Evolutionary conservation across 768 basidiomycete genomes (phyloP).

Genomic region (Hirschioporus abietinus): DNA sequence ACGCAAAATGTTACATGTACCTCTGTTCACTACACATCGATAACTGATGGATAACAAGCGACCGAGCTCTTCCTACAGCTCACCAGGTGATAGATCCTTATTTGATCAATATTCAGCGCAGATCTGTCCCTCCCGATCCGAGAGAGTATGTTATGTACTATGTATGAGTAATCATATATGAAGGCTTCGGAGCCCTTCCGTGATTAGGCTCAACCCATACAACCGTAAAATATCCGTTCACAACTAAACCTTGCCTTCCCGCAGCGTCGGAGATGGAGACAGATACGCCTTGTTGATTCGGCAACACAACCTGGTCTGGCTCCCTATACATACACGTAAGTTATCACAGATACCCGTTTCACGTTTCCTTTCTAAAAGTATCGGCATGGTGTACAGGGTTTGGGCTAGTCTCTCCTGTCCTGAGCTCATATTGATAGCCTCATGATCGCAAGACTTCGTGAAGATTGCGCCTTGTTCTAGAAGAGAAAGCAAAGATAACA

Average conservation of each 20-base stretch:
- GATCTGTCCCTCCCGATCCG: background rate
- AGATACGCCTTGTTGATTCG: background rate
- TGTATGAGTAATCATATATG: background rate
- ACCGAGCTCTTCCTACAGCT: background rate
- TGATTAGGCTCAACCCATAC: background rate
- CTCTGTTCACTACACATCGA: background rate
- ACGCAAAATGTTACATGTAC: background rate
- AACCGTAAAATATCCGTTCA: constrained; percentile 1
- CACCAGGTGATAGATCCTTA: background rate
- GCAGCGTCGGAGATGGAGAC: background rate
- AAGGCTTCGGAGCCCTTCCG: background rate
- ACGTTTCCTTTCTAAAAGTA: background rate
- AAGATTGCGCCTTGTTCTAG: background rate
- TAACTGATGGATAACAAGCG: background rate
- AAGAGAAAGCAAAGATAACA: background rate
- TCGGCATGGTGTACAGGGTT: background rate
- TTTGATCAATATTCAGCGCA: background rate
- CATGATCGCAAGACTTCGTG: background rate
- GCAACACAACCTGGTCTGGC: background rate
- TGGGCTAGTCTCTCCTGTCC: background rate
- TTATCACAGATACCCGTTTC: background rate
- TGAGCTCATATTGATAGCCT: background rate
- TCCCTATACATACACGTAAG: background rate
- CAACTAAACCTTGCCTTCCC: background rate
- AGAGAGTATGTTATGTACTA: background rate